phyloP scores from a whole-genome alignment of 2,329 filamentous ascomycete species.

The Penicillium nordicum region DNA sequence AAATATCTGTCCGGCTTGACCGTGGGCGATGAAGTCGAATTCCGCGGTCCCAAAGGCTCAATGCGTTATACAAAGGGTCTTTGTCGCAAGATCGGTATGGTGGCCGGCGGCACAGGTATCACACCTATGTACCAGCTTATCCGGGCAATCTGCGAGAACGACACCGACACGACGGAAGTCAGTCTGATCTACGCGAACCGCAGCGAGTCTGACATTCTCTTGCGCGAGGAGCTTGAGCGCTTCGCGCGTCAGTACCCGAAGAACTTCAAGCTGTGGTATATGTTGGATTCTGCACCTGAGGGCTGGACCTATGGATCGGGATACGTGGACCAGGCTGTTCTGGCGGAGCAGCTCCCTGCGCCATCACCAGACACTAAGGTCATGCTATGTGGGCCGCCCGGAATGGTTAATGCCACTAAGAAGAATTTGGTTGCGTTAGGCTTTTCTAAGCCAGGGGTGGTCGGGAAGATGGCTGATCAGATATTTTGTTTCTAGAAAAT shows the following conservation, averaged over 20 bases:
- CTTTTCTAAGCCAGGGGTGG: conserved; percentile 50
- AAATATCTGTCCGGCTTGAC: conserved; percentile 30
- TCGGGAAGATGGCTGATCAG: conserved; percentile 54
- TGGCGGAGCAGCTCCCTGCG: conserved; percentile 49
- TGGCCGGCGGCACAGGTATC: conserved; percentile 41
- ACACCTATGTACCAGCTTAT: conserved; percentile 62
- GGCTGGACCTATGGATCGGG: conserved; percentile 51
- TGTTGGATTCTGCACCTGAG: conserved; percentile 49
- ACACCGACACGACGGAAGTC: conserved; percentile 55
- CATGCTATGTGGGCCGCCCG: conserved; percentile 60
- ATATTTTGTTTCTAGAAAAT: conserved; percentile 49
- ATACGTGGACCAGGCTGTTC: conserved; percentile 51
- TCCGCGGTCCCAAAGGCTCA: conserved; percentile 38
- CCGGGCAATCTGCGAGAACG: conserved; percentile 60
- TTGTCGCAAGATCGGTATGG: conserved; percentile 37
- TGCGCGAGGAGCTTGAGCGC: conserved; percentile 54
- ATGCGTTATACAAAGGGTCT: conserved; percentile 32
- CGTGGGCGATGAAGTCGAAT: conserved; percentile 33
- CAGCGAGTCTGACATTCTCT: conserved; percentile 57
- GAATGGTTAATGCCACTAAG: conserved; percentile 58
- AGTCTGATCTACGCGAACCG: conserved; percentile 60
- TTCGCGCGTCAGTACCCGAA: conserved; percentile 51
- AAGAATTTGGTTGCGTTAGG: conserved; percentile 50
- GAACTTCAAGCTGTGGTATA: conserved; percentile 56
- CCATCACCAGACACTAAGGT: conserved; percentile 50